Percentiles rank a stretch among this genome's conserved stretches.
These are phyloP conservation scores for Abelmoschus esculentus DNA, from an alignment of 345 rosid species.

Conservation along the genomic window DNA sequence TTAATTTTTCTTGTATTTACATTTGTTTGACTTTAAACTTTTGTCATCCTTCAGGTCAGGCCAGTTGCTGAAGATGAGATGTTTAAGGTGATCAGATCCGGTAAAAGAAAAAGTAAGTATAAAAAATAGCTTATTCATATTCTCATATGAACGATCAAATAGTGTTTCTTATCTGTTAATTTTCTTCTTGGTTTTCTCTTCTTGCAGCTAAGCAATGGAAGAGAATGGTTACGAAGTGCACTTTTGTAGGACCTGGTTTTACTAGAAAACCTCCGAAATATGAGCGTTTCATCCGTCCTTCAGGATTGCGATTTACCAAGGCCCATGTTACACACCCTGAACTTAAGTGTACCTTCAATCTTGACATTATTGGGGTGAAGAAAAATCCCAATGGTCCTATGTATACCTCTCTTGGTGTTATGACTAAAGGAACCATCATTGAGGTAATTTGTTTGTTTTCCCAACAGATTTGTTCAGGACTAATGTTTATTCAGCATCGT, in stretches of 20 bases:
- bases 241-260: conserved; percentile 66
- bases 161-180: neutral
- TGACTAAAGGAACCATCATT: conserved; percentile 85
- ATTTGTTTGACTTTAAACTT: conserved; percentile 5
- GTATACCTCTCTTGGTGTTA: conserved; percentile 84
- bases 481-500: neutral
- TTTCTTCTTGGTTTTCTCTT: neutral
- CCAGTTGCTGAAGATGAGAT: conserved; percentile 99
- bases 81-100: conserved; percentile 86
- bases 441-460: conserved; percentile 40
- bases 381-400: conserved; percentile 94
- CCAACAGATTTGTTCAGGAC: no score
- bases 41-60: conserved; percentile 53
- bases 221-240: conserved; percentile 90
- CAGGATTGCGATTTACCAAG: conserved; percentile 83
- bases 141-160: neutral
- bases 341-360: conserved; percentile 77
- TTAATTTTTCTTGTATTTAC: neutral
- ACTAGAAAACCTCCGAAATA: conserved; percentile 47
- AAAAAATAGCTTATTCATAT: neutral
- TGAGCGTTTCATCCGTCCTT: conserved; percentile 65
- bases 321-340: conserved; percentile 95
- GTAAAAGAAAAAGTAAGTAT: conserved; percentile 79
- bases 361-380: conserved; percentile 78
- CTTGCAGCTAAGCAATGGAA: conserved; percentile 90